Evolutionary conservation across 2,329 filamentous ascomycete genomes (phyloP).

Genomic region (Aspergillus sp.): DNA sequence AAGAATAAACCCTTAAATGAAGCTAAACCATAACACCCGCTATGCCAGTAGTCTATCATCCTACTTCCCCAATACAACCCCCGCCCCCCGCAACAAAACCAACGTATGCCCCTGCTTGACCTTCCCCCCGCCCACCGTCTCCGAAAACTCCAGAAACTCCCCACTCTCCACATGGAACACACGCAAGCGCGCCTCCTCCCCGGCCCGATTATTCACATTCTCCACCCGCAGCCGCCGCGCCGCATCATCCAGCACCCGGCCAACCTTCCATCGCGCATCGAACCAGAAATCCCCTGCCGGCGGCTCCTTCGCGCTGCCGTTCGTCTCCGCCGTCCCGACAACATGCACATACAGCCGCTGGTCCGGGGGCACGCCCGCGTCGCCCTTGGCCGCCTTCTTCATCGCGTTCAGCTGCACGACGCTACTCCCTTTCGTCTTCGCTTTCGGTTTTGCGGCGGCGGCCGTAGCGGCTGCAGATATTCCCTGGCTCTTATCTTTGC

Average conservation of each 20-base stretch:
- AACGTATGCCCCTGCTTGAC: slow-evolving; percentile 84
- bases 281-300: slow-evolving; percentile 81
- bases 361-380: slow-evolving; percentile 73
- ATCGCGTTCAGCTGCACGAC: slow-evolving; percentile 65
- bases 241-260: slow-evolving; percentile 54
- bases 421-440: slow-evolving; percentile 13
- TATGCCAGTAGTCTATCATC: too few species aligned
- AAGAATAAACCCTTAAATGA: too few species aligned
- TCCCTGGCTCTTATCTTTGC: slow-evolving; percentile 66
- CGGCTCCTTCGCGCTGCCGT: slow-evolving; percentile 65
- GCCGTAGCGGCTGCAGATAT: slow-evolving; percentile 59
- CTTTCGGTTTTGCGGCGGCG: slow-evolving; percentile 6
- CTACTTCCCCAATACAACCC: slow-evolving; percentile 65
- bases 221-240: slow-evolving; percentile 41
- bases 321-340: slow-evolving; percentile 84
- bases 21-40: not conserved
- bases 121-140: slow-evolving; percentile 69
- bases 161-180: slow-evolving; percentile 94
- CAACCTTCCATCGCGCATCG: slow-evolving; percentile 83
- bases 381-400: slow-evolving; percentile 82
- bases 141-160: slow-evolving; percentile 77
- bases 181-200: slow-evolving; percentile 68
- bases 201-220: slow-evolving; percentile 46
- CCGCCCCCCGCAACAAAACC: slow-evolving; percentile 81
- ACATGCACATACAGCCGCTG: slow-evolving; percentile 90